These are phyloP conservation scores for Solanum arcanum DNA, from an alignment of 257 asterid genomes.

Conservation along the genomic window DNA sequence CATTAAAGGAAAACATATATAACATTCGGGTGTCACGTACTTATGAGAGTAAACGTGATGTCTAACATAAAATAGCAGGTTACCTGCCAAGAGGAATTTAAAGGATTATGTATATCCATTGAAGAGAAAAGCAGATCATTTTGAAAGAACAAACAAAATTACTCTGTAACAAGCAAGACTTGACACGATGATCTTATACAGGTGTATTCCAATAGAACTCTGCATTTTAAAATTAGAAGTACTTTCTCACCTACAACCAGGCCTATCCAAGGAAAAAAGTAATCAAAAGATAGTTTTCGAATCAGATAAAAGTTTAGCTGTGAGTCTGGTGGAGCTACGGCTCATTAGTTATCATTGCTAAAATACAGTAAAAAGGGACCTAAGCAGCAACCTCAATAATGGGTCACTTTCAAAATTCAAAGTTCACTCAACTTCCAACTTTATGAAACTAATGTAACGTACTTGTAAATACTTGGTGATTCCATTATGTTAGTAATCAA, in stretches of 20 bases:
- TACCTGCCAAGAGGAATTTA: conserved; percentile 16
- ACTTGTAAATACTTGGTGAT: too few species aligned
- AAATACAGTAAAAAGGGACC: too few species aligned
- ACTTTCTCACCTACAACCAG: background rate
- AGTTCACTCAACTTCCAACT: too few species aligned
- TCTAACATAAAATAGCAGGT: conserved; percentile 12
- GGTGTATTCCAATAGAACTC: background rate
- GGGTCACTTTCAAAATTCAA: too few species aligned
- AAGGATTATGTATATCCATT: background rate
- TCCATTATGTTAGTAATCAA: too few species aligned
- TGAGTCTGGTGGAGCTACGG: too few species aligned
- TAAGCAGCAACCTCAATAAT: too few species aligned
- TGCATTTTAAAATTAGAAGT: background rate
- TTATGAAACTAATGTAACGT: too few species aligned
- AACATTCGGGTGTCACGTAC: background rate
- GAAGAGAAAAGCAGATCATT: background rate
- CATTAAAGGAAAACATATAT: too few species aligned
- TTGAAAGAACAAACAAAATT: background rate
- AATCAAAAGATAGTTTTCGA: background rate
- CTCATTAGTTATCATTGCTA: background rate
- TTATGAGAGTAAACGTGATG: conserved; percentile 16
- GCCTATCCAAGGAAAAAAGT: background rate
- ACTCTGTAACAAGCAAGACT: background rate
- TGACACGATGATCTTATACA: background rate
- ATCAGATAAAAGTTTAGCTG: background rate